Evolutionary conservation across 2,329 filamentous ascomycete species (phyloP), one percentile per base, ranked within the genome.

Genomic region (Alternaria sp.): DNA sequence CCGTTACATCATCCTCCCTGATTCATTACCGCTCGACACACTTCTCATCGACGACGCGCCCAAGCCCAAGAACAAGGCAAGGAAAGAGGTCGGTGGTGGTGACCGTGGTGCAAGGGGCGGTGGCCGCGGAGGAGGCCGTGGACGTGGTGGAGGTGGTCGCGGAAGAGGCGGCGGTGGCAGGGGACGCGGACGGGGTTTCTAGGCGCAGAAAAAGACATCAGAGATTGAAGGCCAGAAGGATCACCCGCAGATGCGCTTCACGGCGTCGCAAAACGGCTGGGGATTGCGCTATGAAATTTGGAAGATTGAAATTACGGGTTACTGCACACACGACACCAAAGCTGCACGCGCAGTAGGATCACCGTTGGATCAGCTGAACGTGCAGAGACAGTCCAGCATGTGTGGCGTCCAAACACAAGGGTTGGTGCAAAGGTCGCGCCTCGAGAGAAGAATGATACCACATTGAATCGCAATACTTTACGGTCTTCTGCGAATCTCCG

Each of bases 11-110:
- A 97, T 99, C 80, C 90, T 99, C 11, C 96, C 96, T 60, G 96
- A 99, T 84, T 96, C 92, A 68, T 87, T 99, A 75, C 95, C 95
- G 43, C 88, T 99, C 69, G 96, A 99, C 82, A 97, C 95, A 44
- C 87, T 99, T 57, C 87, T 99, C 66, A 93, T 99, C 73, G 96
- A 99, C 80, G 96, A 99, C 83, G 90, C 93, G 75, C 93, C 95
- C 55, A 99, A 99, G 86, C 95, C 96, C 65, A 98, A 98, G 91
- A 99, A 99, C 85, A 99, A 99, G 89, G 95, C 96, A 25, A 89
- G 95, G 79, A 99, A 99, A 87, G 96, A 98, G 84, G 87, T 82
- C 7, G 81, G 83, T 49, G 82, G 85, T 47, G 78, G 83, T 50
- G 79, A 83, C 49, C 75, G 85, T 19, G 82, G 84, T 43, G 81